These are phyloP conservation scores for Russula ochroleuca DNA, from an alignment of 768 basidiomycete genomes.

Conservation along the genomic window DNA sequence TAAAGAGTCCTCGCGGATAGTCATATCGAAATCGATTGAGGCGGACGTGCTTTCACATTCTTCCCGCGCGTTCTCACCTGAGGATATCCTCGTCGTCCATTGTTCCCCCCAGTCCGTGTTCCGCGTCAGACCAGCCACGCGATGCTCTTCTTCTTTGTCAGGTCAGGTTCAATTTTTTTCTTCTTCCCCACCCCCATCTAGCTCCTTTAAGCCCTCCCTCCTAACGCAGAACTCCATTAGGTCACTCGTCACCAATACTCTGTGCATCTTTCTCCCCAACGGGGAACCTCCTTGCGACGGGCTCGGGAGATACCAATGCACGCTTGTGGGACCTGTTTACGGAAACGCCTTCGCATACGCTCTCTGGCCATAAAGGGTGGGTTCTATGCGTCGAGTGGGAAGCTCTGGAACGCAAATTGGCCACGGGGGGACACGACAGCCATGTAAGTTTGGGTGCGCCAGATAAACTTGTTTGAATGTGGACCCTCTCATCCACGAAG, in stretches of 20 bases:
- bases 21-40: conserved; percentile 80
- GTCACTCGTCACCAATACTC: conserved; percentile 88
- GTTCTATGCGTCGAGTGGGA: conserved; percentile 98
- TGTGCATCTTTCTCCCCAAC: conserved; percentile 97
- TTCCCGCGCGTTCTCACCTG: conserved; percentile 67
- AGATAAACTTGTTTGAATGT: background rate
- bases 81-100: conserved; percentile 83
- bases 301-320: conserved; percentile 90
- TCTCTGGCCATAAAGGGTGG: conserved; percentile 92
- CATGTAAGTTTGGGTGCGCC: conserved; percentile 52
- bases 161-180: conserved; percentile 42
- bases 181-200: conserved; percentile 7
- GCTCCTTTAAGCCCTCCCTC: background rate
- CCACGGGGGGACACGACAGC: conserved; percentile 92
- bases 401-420: conserved; percentile 82
- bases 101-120: conserved; percentile 97
- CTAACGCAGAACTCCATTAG: conserved; percentile 39
- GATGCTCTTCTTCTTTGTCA: conserved; percentile 89
- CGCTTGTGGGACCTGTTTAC: conserved; percentile 93
- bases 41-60: conserved; percentile 73
- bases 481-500: conserved; percentile 32
- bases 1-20: conserved; percentile 62
- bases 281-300: conserved; percentile 85
- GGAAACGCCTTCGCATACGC: conserved; percentile 83
- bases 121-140: conserved; percentile 85